Conservation (phyloP, 164 flowering plant genomes). For the Umbellularia californica region DNA sequence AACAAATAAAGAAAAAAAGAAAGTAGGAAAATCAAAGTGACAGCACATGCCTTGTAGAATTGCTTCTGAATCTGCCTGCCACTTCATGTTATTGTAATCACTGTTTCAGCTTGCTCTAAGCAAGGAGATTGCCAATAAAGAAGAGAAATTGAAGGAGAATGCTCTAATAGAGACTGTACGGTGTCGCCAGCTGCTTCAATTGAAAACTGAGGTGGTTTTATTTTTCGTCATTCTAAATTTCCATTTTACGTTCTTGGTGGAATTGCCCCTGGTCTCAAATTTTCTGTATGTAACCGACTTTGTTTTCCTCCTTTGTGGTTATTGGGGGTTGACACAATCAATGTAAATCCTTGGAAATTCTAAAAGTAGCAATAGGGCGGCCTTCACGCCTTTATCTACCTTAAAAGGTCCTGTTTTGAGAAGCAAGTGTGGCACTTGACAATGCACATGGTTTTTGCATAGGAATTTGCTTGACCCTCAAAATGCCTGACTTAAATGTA, state of each 20-base stretch:
- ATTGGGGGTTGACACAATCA: neutral
- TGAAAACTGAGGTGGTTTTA: slow-evolving; percentile 53
- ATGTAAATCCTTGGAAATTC: neutral
- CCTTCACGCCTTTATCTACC: neutral
- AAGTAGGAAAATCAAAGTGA: too few species aligned
- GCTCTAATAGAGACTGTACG: slow-evolving; percentile 41
- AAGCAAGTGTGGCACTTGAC: too few species aligned
- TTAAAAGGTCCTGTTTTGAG: neutral
- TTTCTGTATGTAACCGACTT: neutral
- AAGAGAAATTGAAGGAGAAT: slow-evolving; percentile 41
- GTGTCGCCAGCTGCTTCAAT: slow-evolving; percentile 38
- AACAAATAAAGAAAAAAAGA: too few species aligned
- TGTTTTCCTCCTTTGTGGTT: too few species aligned
- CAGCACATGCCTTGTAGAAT: neutral
- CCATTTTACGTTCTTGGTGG: neutral
- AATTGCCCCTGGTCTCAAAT: neutral
- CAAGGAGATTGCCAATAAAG: slow-evolving; percentile 48
- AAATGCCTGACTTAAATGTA: neutral
- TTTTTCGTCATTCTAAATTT: neutral
- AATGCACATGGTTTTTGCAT: too few species aligned
- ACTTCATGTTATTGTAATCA: slow-evolving; percentile 1
- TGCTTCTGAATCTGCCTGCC: neutral
- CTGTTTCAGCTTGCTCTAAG: slow-evolving; percentile 41
- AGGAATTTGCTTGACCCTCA: neutral
- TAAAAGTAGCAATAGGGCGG: neutral